Base-by-base conservation (phyloP, 306 rosid species). In the Prinsepia uniflora region DNA sequence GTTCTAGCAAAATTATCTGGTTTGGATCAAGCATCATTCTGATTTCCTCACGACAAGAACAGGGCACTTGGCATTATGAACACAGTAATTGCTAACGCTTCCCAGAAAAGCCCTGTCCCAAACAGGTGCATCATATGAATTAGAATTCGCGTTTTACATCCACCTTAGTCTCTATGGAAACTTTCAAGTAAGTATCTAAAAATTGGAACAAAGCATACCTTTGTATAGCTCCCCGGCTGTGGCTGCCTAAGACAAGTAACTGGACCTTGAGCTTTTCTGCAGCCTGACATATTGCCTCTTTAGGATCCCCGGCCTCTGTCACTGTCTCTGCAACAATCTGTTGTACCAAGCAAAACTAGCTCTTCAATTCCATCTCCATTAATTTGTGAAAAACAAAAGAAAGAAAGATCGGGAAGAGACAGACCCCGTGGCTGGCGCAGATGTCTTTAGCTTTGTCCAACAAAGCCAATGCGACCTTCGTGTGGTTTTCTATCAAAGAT, bases 231-330 rank as follows among this genome's bases (percentile, higher is more conserved):
- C 85, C 85, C 2, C 75, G 77, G 43, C 88, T 41, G 73, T 72
- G 85, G 80, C 79, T 78, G 74, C 85, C 87, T 48, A 84, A 59
- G 18, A 84, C 75, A 52, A 84, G 82, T 53, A 83, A 71, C 61
- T 80, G 55, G 61, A 80, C 49, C 9, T 80, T 39, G 3, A 61
- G 75, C 47, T 77, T 80, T 18, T 74, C 76, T 14, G 77, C 87
- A 56, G 82, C 80, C 74, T 74, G 80, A 71, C 78, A 74, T 61
- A 83, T 80, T 57, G n/a, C 59, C 12, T 48, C 77, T 50, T 71
- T 80, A 17, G 84, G 82, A 71, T 77, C 66, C 22, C 87, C 84
- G 44, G 20, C 9, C 73, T 77, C 84, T n/a, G 78, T 77, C 7
- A 64, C 10, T 24, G 76, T 62, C 60, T 71, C 73, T 77, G 84